Conservation (phyloP, 192 early-diverging fungal genomes). For the Dissophora ornata region DNA sequence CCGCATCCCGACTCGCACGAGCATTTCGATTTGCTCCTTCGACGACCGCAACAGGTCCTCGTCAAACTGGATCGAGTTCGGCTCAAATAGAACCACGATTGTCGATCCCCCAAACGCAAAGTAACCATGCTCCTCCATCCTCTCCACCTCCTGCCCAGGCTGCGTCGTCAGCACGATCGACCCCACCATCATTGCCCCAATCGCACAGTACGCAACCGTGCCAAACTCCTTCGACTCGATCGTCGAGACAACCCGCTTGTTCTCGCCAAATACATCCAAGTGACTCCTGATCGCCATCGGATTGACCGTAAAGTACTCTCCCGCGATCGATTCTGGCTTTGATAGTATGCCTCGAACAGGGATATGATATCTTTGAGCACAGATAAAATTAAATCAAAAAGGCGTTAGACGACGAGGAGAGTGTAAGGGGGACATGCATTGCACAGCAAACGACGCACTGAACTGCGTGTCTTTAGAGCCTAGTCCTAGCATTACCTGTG, state of each 20-base stretch:
- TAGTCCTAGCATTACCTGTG: slow-evolving; percentile 63
- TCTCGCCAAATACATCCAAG: slow-evolving; percentile 85
- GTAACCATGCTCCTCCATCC: slow-evolving; percentile 85
- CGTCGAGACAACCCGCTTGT: slow-evolving; percentile 72
- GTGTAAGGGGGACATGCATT: too few species aligned
- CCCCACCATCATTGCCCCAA: slow-evolving; percentile 93
- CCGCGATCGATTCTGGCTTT: slow-evolving; percentile 63
- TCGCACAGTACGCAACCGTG: slow-evolving; percentile 71
- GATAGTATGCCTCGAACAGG: slow-evolving; percentile 76
- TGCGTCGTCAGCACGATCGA: slow-evolving; percentile 73
- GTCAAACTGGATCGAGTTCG: slow-evolving; percentile 72
- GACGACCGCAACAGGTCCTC: slow-evolving; percentile 67
- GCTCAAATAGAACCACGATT: slow-evolving; percentile 77
- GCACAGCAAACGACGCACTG: too few species aligned
- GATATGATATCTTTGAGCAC: slow-evolving; percentile 68
- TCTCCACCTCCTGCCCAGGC: slow-evolving; percentile 51
- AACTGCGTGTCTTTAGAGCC: too few species aligned
- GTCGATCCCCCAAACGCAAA: slow-evolving; percentile 87
- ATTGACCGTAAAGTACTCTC: slow-evolving; percentile 88
- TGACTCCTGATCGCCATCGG: slow-evolving; percentile 79
- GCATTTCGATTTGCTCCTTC: slow-evolving; percentile 51
- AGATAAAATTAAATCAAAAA: too few species aligned
- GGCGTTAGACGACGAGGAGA: too few species aligned
- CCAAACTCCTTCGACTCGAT: slow-evolving; percentile 77
- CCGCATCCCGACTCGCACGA: slow-evolving; percentile 43